phyloP scores from a whole-genome alignment of 2,329 filamentous ascomycete genomes.

The Ophiostoma himal-ulmi region DNA sequence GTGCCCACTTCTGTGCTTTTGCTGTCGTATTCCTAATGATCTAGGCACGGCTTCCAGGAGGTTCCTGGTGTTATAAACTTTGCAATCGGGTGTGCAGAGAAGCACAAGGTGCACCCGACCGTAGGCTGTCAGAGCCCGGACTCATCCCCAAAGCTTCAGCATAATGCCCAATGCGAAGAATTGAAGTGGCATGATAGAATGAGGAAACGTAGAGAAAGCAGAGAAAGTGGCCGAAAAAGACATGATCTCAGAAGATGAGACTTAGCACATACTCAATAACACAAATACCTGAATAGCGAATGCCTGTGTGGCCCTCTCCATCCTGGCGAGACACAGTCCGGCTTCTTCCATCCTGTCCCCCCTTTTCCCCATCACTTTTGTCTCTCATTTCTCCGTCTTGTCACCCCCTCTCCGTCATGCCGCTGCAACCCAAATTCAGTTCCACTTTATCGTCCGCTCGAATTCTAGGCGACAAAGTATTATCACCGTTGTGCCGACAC shows the following conservation, averaged over 20 bases:
- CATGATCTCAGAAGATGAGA: neutral
- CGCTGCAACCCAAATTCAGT: neutral
- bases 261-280: neutral
- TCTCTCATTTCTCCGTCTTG: neutral
- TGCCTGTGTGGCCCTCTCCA: neutral
- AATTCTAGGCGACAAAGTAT: neutral
- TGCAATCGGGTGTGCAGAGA: neutral
- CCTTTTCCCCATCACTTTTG: neutral
- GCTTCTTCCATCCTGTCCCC: neutral
- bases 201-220: neutral
- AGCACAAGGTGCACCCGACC: neutral
- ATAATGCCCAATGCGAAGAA: too few relatives aligned
- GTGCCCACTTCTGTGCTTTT: neutral
- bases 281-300: neutral
- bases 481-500: neutral
- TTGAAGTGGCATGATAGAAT: neutral
- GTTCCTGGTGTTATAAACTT: neutral
- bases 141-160: neutral
- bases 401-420: neutral
- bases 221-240: neutral
- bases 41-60: neutral
- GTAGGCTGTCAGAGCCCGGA: neutral
- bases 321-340: neutral
- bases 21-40: neutral
- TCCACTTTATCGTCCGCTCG: neutral